phyloP scores from a whole-genome alignment of 257 asterid species.

The Voacanga thouarsii region DNA sequence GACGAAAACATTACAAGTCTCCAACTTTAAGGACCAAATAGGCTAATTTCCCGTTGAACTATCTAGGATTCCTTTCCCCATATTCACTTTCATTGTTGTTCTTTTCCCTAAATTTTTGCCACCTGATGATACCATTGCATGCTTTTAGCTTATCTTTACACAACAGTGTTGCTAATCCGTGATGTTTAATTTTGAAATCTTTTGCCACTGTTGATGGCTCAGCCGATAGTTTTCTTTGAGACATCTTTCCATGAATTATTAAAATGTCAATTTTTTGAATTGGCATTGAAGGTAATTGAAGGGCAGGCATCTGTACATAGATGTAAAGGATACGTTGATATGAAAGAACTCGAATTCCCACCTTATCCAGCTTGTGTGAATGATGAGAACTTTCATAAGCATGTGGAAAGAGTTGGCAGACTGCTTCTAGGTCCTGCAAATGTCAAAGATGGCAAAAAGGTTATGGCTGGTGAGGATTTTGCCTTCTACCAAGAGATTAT shows the following conservation, averaged over 20 bases:
- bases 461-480: constrained; percentile 84
- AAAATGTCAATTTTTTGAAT: not conserved
- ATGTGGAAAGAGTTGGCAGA: constrained; percentile 54
- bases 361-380: constrained; percentile 67
- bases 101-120: not conserved
- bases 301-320: constrained; percentile 62
- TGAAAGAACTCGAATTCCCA: constrained; percentile 52
- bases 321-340: constrained; percentile 52
- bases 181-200: not conserved
- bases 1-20: too few relatives aligned
- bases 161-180: not conserved
- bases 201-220: not conserved
- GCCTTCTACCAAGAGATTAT: constrained; percentile 73
- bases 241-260: not conserved
- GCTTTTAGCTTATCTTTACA: not conserved
- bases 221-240: not conserved
- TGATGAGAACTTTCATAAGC: constrained; percentile 49
- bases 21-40: too few relatives aligned
- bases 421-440: constrained; percentile 55
- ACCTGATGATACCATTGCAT: not conserved
- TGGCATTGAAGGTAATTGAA: constrained; percentile 56
- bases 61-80: not conserved
- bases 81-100: not conserved
- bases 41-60: too few relatives aligned
- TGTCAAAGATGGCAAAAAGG: constrained; percentile 41